Evolutionary conservation across 73 alveolate genomes (phyloP), one percentile per base, ranked within the genome.

Genomic region (Effrenium voratum): DNA sequence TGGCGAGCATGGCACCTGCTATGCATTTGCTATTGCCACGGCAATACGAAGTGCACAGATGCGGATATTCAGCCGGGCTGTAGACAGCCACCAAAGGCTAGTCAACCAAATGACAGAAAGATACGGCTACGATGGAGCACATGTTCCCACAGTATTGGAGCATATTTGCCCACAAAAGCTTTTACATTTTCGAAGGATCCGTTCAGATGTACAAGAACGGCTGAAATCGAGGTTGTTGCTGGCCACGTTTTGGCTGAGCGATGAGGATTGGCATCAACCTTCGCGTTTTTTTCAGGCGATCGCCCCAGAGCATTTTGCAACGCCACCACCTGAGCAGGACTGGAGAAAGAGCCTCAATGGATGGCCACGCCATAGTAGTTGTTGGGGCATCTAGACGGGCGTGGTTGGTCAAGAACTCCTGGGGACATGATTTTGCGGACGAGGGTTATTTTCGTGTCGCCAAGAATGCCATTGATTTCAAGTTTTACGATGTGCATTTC

Each of bases 371-470:
- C 34, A 85, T 87, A 3, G 95, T 87, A 50, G 63, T 87, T 40
- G 70, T 77, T 5, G 95, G 95, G 6, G 72, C 68, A 40, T 63
- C 95, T 36, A 36, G 43, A 13, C 66, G 63, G 10, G 72, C 57
- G 2, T 87, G 95, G 95, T 41, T 87, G 34, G 34, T 87, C 63
- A 87, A 87, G 49, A 87, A 87, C 85, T 87, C 95, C 57, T 87
- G 95, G 95, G 95, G 95, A 34, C 85, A 87, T 22, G 85, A 30
- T 19, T 87, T 87, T 44, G 95, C 85, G 1, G 70, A 60, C 12
- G 95, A 41, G 46, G 95, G 95, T 50, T 87, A 63, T 49, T 87
- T 87, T 85, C 95, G 70, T 3, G 95, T 87, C 8, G 70, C 84
- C n/a, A 59, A 66, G 47, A 36, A 41, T 60, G 83, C 95, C 40